Percentiles rank a stretch among this genome's conserved stretches.
Conservation (phyloP, 176 grass and related monocot genomes). For the Themeda triandra region DNA sequence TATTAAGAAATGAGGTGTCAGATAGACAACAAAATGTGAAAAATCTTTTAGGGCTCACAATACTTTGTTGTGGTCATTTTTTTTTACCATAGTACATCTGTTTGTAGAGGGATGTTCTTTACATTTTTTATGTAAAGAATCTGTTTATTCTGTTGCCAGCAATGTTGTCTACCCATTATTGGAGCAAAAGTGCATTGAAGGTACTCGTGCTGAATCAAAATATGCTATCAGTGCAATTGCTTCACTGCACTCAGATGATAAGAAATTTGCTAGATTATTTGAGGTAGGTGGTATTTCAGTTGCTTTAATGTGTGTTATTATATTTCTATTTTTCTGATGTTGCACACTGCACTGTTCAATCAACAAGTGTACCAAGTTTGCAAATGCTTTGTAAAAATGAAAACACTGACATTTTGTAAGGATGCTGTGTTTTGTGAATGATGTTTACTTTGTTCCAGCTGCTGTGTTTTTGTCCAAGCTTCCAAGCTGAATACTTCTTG, state of each 20-base stretch:
- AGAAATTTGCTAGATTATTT: slow-evolving; percentile 58
- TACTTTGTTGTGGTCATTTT: background rate
- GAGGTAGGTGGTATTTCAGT: slow-evolving; percentile 39
- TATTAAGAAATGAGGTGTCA: background rate
- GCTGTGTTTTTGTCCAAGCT: slow-evolving; percentile 2
- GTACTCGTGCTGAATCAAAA: slow-evolving; percentile 89
- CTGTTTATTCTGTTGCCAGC: slow-evolving; percentile 36
- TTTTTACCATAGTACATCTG: background rate
- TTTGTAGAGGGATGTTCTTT: background rate
- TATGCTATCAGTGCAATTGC: slow-evolving; percentile 68
- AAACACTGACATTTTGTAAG: background rate
- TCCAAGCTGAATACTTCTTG: background rate
- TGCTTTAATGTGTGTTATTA: background rate
- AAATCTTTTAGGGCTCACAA: background rate
- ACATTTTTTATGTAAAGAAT: background rate
- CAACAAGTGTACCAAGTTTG: slow-evolving; percentile 19
- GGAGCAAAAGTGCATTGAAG: slow-evolving; percentile 87
- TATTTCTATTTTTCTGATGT: background rate
- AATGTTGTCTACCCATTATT: slow-evolving; percentile 70
- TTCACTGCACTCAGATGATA: slow-evolving; percentile 53
- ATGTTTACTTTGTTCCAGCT: background rate
- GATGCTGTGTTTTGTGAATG: slow-evolving; percentile 13
- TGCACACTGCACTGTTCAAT: background rate
- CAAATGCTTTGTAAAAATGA: slow-evolving; percentile 3
- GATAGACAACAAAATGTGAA: background rate